Conservation (phyloP, 441 rosid species). For the Syzygium malaccense region DNA sequence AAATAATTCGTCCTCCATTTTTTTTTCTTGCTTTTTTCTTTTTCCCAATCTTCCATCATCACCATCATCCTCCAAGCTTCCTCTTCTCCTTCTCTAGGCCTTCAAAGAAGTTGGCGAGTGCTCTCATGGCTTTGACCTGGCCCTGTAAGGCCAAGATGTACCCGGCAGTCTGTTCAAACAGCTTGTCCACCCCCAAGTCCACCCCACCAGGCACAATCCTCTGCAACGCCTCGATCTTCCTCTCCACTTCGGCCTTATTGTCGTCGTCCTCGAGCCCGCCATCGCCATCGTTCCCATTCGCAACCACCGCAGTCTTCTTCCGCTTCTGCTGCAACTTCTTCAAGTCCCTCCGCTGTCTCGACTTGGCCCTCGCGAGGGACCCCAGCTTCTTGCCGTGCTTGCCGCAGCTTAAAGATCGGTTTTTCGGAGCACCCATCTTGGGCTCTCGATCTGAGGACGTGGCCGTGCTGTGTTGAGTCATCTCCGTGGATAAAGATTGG, state of each 20-base stretch:
- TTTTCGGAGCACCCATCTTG: constrained; percentile 4
- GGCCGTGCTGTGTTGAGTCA: neutral
- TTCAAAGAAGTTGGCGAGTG: constrained; percentile 39
- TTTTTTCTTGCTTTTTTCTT: neutral
- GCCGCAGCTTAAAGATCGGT: constrained; percentile 19
- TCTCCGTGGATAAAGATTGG: constrained; percentile 19
- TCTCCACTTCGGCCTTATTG: constrained; percentile 32
- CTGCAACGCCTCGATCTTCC: constrained; percentile 55
- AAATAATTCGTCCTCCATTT: neutral
- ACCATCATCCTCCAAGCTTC: constrained; percentile 36
- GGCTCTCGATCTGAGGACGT: neutral
- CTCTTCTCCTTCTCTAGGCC: constrained; percentile 40
- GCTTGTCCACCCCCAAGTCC: constrained; percentile 35
- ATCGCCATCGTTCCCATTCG: too few species aligned
- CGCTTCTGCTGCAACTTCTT: neutral
- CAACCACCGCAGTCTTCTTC: neutral
- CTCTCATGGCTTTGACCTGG: constrained; percentile 55
- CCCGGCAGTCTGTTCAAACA: constrained; percentile 62
- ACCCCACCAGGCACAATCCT: constrained; percentile 72
- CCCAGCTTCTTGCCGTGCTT: neutral
- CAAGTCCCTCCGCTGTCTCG: constrained; percentile 1
- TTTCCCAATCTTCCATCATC: neutral
- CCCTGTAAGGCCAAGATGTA: constrained; percentile 51
- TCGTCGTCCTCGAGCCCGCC: constrained; percentile 12
- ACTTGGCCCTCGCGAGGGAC: constrained; percentile 9